A percentile compares a stretch with the other conserved stretches of the same genome.
Evolutionary conservation across 495 filamentous ascomycete genomes (phyloP).

Genomic region (Neurospora intermedia): DNA sequence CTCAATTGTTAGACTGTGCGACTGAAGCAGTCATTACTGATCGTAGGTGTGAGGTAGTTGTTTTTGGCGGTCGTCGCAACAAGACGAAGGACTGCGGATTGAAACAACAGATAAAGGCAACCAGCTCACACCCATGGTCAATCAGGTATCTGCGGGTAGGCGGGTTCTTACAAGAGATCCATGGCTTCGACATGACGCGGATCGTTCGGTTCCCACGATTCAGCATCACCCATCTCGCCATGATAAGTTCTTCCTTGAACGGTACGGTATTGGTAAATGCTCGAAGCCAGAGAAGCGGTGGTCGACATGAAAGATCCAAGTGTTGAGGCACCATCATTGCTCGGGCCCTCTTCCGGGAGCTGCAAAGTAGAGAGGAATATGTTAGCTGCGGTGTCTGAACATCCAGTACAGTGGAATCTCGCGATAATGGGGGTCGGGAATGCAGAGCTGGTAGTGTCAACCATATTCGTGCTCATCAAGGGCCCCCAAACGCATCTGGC

Average conservation of each 20-base stretch:
- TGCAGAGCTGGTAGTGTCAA: too few species aligned
- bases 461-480: too few species aligned
- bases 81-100: too few species aligned
- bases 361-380: neutral
- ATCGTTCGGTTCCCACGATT: conserved; percentile 17
- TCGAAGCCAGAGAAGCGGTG: conserved; percentile 25
- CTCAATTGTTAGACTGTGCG: neutral
- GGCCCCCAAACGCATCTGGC: too few species aligned
- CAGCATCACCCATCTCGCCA: conserved; percentile 8
- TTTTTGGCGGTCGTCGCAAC: too few species aligned
- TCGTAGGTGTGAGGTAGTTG: too few species aligned
- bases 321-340: neutral
- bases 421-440: too few species aligned
- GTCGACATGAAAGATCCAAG: neutral
- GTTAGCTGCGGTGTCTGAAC: neutral
- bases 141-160: neutral
- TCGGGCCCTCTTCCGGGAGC: neutral
- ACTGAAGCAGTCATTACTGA: neutral
- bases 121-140: neutral
- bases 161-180: conserved; percentile 17
- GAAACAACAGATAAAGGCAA: too few species aligned
- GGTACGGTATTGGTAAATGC: conserved; percentile 22
- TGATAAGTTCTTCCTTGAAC: conserved; percentile 20
- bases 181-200: conserved; percentile 11
- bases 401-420: neutral